Conservation (phyloP, 164 flowering plant genomes). For the Euptelea pleiosperma region DNA sequence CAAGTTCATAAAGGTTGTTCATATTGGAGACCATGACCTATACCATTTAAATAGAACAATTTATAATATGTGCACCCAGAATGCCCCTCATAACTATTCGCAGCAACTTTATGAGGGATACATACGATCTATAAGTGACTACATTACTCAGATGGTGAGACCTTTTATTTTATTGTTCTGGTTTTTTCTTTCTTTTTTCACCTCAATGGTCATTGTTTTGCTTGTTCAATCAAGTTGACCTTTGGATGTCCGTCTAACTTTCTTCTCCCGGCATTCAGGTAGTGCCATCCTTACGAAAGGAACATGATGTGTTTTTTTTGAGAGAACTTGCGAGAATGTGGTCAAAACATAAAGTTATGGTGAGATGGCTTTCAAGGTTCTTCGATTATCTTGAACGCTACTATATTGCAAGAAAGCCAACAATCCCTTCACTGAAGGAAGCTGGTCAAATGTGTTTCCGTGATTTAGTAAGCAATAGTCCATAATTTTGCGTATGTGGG, state of each 20-base stretch:
- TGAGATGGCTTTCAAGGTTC: constrained; percentile 42
- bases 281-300: constrained; percentile 27
- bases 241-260: background rate
- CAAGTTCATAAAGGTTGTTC: background rate
- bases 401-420: constrained; percentile 24
- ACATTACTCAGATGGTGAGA: constrained; percentile 6
- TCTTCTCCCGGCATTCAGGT: too few species aligned
- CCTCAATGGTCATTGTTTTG: too few species aligned
- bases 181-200: background rate
- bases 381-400: constrained; percentile 42
- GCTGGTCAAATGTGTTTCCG: constrained; percentile 37
- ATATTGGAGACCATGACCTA: background rate
- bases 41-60: constrained; percentile 1
- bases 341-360: constrained; percentile 43
- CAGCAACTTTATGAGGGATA: constrained; percentile 3
- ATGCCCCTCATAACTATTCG: constrained; percentile 1
- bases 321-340: constrained; percentile 45
- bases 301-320: constrained; percentile 36
- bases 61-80: constrained; percentile 12
- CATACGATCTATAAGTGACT: background rate
- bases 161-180: background rate
- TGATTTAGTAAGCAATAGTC: constrained; percentile 31
- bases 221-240: background rate
- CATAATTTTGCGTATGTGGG: too few species aligned
- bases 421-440: constrained; percentile 30